These are phyloP conservation scores for Hymenoscyphus infarciens DNA, from an alignment of 2,329 filamentous ascomycete species.

Conservation along the genomic window DNA sequence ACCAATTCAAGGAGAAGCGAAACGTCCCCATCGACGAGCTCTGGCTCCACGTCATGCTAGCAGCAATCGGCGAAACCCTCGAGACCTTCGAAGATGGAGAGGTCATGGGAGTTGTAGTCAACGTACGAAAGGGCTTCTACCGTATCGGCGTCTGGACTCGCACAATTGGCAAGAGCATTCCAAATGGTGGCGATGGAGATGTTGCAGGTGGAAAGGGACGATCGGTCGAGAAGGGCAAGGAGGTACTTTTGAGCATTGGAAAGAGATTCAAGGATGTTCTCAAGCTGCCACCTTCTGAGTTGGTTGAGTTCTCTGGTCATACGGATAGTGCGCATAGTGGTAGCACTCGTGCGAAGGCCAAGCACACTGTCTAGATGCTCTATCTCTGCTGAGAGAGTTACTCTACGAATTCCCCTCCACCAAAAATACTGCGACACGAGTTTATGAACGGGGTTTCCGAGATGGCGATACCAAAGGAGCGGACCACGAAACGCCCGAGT, in stretches of 20 bases:
- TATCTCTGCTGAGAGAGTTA: background rate
- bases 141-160: constrained; percentile 97
- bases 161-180: constrained; percentile 81
- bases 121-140: constrained; percentile 97
- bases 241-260: constrained; percentile 80
- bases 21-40: constrained; percentile 87
- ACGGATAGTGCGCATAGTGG: constrained; percentile 90
- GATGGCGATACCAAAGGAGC: background rate
- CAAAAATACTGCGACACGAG: background rate
- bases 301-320: constrained; percentile 93
- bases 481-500: background rate
- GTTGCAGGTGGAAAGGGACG: constrained; percentile 75
- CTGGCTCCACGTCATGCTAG: constrained; percentile 96
- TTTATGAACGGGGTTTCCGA: constrained; percentile 2
- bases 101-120: constrained; percentile 98
- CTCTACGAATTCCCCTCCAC: background rate
- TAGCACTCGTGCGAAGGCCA: constrained; percentile 93
- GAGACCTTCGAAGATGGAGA: constrained; percentile 97
- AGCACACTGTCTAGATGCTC: constrained; percentile 69
- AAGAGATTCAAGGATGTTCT: constrained; percentile 90
- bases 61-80: constrained; percentile 94
- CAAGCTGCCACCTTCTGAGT: constrained; percentile 70
- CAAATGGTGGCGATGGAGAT: constrained; percentile 69
- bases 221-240: constrained; percentile 75
- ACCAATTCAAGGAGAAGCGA: constrained; percentile 95